Base-by-base conservation (phyloP, 2,329 filamentous ascomycete species). In the Fusarium sp. region DNA sequence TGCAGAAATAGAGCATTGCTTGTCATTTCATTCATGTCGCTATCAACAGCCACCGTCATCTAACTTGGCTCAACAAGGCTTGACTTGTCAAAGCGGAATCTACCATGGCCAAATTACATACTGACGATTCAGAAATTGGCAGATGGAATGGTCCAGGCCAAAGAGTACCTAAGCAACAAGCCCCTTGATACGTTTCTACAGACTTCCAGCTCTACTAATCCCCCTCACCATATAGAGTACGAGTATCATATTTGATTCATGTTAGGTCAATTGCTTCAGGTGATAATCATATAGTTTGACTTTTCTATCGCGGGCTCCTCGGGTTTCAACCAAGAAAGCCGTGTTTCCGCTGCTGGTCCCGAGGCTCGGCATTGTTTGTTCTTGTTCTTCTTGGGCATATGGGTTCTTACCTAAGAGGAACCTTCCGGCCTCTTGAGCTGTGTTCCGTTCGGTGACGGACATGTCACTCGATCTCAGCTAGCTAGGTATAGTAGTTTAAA, bases 131-230 rank as follows among this genome's bases (percentile, higher is more conserved):
- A 56, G 30, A 41, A 45, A 42, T 32, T 44, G 39, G 52, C 39
- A 38, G 24, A 30, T 54, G 59, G 55, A 70, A 73, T 66, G 48
- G 50, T 62, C 62, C 48, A 30, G 62, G 44, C 62, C 62, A 32
- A 57, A 18, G 24, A 26, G 12, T 18, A 30, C 30, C 30, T 30
- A 26, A 36, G 32, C 30, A 20, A 50, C 8, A 34, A 52, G 32
- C 32, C 48, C 39, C 41, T 51, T 44, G 44, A 30, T n/a, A 41
- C 30, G 4, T 17, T 41, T 48, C 22, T 47, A 13, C 26, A 64
- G 26, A 38, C 45, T n/a, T 39, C 55, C 22, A 63, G 41, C 62
- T 42, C 41, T 66, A 41, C 55, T 32, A 28, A 34, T 6, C n/a
- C 34, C 26, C 38, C 45, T 58, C 32, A 36, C 24, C 18, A 30